Conservation (phyloP, 2,329 filamentous ascomycete genomes). For the Plectosphaerella plurivora region DNA sequence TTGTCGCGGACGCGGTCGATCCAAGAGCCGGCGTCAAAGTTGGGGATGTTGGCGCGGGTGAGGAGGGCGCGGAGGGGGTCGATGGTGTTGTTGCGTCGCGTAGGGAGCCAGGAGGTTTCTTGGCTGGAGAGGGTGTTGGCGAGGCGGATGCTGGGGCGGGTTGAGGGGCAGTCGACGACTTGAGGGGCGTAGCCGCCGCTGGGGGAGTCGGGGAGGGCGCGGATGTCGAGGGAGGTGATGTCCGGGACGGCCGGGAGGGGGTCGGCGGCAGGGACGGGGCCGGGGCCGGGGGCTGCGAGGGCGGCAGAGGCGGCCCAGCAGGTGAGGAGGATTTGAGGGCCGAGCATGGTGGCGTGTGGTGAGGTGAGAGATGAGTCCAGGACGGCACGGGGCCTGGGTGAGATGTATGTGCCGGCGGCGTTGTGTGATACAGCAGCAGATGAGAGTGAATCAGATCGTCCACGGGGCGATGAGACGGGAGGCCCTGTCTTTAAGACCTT, state of each 20-base stretch:
- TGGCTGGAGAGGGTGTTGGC: conserved; percentile 59
- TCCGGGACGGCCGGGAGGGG: not conserved
- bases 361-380: not conserved
- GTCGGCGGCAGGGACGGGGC: not conserved
- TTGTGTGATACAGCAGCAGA: too few species aligned
- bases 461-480: too few species aligned
- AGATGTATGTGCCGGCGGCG: not conserved
- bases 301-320: not conserved
- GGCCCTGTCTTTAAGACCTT: too few species aligned
- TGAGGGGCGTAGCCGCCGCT: conserved; percentile 67
- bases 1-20: conserved; percentile 64
- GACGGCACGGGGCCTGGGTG: not conserved
- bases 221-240: conserved; percentile 11
- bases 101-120: conserved; percentile 70
- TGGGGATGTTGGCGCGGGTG: conserved; percentile 65
- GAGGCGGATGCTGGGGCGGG: conserved; percentile 63
- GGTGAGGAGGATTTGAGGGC: not conserved
- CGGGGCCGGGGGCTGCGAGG: not conserved
- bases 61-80: conserved; percentile 73
- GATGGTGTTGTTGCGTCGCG: conserved; percentile 68
- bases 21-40: conserved; percentile 72
- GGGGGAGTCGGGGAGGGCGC: conserved; percentile 31
- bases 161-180: conserved; percentile 62
- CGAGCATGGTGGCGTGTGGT: not conserved
- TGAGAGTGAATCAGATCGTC: too few species aligned